Conservation (phyloP, 169 alveolate genomes). For the Plasmodium chabaudi region DNA sequence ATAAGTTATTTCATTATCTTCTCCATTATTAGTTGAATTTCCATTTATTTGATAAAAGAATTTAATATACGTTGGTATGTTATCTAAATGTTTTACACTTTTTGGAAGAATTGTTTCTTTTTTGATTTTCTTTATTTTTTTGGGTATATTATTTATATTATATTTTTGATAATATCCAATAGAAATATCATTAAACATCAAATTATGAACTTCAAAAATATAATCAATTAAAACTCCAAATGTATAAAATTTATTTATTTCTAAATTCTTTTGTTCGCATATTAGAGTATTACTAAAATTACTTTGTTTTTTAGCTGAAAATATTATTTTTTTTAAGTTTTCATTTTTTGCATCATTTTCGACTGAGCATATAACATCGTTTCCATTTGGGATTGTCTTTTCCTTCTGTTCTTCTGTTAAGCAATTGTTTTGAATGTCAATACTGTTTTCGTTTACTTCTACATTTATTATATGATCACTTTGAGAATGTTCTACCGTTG, state of each 20-base stretch:
- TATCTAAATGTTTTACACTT: conserved; percentile 31
- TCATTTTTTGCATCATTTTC: neutral
- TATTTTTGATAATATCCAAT: conserved; percentile 50
- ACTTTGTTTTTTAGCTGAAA: conserved; percentile 55
- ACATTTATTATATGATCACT: neutral
- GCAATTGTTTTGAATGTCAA: neutral
- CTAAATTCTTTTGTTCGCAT: conserved; percentile 60
- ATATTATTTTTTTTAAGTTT: neutral
- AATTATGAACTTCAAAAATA: conserved; percentile 49
- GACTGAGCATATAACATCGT: neutral
- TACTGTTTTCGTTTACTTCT: neutral
- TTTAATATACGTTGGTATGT: conserved; percentile 23
- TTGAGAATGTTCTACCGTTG: no score
- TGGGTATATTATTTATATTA: conserved; percentile 13
- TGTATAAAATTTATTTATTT: conserved; percentile 22
- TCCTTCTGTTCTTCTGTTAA: neutral
- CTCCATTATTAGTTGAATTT: no score
- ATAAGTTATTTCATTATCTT: conserved; percentile 6
- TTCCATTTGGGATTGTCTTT: neutral
- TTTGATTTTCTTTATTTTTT: conserved; percentile 36
- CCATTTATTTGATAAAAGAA: conserved; percentile 11
- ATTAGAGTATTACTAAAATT: conserved; percentile 51
- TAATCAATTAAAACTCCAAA: conserved; percentile 48
- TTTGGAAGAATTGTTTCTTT: conserved; percentile 22
- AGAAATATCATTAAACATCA: conserved; percentile 23